Evolutionary conservation across 2,329 filamentous ascomycete species (phyloP), one percentile per base, ranked within the genome.

Genomic region (Hansfordia pulvinata): DNA sequence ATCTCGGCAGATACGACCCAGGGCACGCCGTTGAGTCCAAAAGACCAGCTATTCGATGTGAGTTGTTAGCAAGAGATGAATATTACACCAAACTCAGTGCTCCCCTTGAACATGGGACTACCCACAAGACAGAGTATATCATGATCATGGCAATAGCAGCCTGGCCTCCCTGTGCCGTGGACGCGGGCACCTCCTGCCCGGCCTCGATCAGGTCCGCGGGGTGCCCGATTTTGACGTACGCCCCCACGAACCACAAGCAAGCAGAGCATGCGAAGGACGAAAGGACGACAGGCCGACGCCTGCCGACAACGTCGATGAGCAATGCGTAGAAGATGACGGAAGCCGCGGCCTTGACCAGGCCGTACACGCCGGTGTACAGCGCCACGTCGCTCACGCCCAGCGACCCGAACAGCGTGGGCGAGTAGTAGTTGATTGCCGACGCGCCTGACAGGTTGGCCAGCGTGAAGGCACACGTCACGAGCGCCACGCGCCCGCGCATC

Each of bases 121-220:
- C 62, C 35, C 55, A 65, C 43, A 67, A 66, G 23, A 65, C 52
- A 2, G 55, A 63, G 34, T 67, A 69, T 1, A 69, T 47, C 48
- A 68, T 69, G 14, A 69, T 59, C 40, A 62, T 62, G 3, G 62
- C 63, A 17, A 64, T 67, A 6, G 64, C 64, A 10, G 64, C 53
- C 30, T 62, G 58, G 0, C 64, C 65, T 30, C 61, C 62, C 4
- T 55, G 58, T 4, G 43, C 42, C 0, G 53, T 58, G 0, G 53
- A 56, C 6, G 53, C 42, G 1, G 59, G 58, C 5, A 53, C 47
- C 2, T 57, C 40, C 9, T 49, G 44, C 6, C 62, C 62, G 3
- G 50, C 49, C 1, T 43, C 48, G 20, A 64, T 61, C 13, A 57
- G 54, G 2, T 40, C 49, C 7, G 58, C 53, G 0, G 64, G 62